These are phyloP conservation scores for Annulohypoxylon maeteangense DNA, from an alignment of 495 filamentous ascomycete species.

Conservation along the genomic window DNA sequence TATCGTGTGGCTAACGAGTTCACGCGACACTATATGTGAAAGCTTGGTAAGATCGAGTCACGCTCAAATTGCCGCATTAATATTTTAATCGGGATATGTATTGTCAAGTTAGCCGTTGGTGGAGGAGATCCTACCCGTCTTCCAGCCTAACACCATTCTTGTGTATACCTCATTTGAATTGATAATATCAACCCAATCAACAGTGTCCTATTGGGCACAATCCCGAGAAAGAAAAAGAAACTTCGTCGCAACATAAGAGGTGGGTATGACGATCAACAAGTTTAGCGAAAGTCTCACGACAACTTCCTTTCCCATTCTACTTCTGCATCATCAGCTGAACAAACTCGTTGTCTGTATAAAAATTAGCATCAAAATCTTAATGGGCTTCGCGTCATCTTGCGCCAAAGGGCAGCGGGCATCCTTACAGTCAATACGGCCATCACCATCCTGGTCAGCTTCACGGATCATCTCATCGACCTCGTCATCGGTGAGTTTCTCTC, in stretches of 20 bases:
- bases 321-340: conserved; percentile 99
- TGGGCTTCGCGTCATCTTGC: not conserved
- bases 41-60: not conserved
- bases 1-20: too few relatives aligned
- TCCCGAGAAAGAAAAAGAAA: conserved; percentile 39
- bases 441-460: conserved; percentile 98
- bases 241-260: conserved; percentile 43
- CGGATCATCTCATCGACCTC: conserved; percentile 99
- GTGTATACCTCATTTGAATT: conserved; percentile 30
- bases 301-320: conserved; percentile 60
- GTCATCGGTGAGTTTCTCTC: conserved; percentile 98
- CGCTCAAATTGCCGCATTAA: conserved; percentile 15
- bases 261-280: conserved; percentile 45
- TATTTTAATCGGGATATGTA: conserved; percentile 34
- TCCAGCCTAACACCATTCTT: conserved; percentile 44
- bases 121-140: conserved; percentile 40
- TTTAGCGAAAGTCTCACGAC: conserved; percentile 33
- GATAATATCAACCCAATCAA: conserved; percentile 27
- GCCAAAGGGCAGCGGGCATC: conserved; percentile 6
- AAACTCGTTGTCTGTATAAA: conserved; percentile 91
- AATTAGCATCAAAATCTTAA: not conserved
- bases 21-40: conserved; percentile 3
- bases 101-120: conserved; percentile 36
- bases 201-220: conserved; percentile 23
- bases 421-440: conserved; percentile 94